Conservation (phyloP, 2,329 filamentous ascomycete species). For the Fusarium sp. region DNA sequence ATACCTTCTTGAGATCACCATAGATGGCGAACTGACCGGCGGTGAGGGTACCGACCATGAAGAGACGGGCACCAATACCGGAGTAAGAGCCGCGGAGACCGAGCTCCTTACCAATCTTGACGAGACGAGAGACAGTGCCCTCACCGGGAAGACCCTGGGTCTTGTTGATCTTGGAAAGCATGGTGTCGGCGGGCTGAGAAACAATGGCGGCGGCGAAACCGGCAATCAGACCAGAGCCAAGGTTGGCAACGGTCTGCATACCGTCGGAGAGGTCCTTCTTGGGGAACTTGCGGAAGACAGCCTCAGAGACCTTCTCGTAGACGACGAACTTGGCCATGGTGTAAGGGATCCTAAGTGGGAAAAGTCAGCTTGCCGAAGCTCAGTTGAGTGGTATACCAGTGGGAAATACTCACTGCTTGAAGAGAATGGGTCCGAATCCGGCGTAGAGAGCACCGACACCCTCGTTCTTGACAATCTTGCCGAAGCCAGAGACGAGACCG, state of each 20-base stretch:
- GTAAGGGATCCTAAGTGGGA: slow-evolving; percentile 75
- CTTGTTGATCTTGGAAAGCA: slow-evolving; percentile 98
- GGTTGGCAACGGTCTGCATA: slow-evolving; percentile 81
- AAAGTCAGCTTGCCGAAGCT: slow-evolving; percentile 27
- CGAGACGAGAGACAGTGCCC: slow-evolving; percentile 78
- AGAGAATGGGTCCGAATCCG: slow-evolving; percentile 86
- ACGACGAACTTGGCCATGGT: slow-evolving; percentile 97
- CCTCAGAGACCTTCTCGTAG: slow-evolving; percentile 86
- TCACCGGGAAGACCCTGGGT: slow-evolving; percentile 87
- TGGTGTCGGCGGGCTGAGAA: slow-evolving; percentile 91
- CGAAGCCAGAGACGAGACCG: slow-evolving; percentile 80
- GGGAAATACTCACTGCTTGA: slow-evolving; percentile 54
- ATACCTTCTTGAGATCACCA: slow-evolving; percentile 58
- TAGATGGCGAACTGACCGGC: slow-evolving; percentile 91
- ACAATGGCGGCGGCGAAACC: slow-evolving; percentile 87
- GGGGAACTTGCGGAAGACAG: slow-evolving; percentile 73
- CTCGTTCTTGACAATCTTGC: slow-evolving; percentile 84
- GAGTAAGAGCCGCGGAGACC: slow-evolving; percentile 79
- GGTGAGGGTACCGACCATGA: slow-evolving; percentile 74
- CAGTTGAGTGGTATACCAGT: background rate
- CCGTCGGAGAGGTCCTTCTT: slow-evolving; percentile 73
- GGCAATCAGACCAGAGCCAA: slow-evolving; percentile 62
- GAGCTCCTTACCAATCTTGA: slow-evolving; percentile 90
- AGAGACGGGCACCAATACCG: slow-evolving; percentile 78
- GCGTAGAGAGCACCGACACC: slow-evolving; percentile 88